Percentiles rank a stretch among this genome's conserved stretches.
phyloP scores from a whole-genome alignment of 2,329 filamentous ascomycete genomes.

The Arthrobotrys entomopaga region DNA sequence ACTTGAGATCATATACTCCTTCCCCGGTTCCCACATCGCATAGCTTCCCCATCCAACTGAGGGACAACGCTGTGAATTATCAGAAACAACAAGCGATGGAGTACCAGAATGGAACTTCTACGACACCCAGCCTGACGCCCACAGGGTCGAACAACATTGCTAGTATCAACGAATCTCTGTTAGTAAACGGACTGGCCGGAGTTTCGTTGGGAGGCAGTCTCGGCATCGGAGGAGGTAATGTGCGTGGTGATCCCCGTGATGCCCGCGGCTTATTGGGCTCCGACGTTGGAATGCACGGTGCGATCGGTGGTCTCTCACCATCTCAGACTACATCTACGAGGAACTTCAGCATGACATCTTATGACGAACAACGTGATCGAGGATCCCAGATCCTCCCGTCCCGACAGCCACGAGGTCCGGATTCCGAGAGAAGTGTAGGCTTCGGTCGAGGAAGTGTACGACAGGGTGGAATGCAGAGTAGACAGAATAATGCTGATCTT shows the following conservation, averaged over 20 bases:
- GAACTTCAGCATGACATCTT: constrained; percentile 58
- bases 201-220: constrained; percentile 58
- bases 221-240: constrained; percentile 57
- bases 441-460: constrained; percentile 56
- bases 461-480: constrained; percentile 37
- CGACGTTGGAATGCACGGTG: constrained; percentile 50
- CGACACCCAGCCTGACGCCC: constrained; percentile 74
- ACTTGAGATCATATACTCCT: constrained; percentile 92
- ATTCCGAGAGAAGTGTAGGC: constrained; percentile 59
- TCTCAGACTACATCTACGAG: constrained; percentile 56
- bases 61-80: constrained; percentile 71
- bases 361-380: constrained; percentile 57
- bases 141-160: constrained; percentile 64
- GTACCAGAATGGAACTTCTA: constrained; percentile 69
- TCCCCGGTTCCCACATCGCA: constrained; percentile 90
- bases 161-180: constrained; percentile 67
- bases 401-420: constrained; percentile 59
- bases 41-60: constrained; percentile 79
- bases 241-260: constrained; percentile 59
- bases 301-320: constrained; percentile 51
- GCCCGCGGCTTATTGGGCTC: constrained; percentile 58
- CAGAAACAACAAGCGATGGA: constrained; percentile 67
- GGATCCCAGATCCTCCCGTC: constrained; percentile 58
- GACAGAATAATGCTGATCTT: constrained; percentile 49
- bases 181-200: constrained; percentile 70